Conservation (phyloP, 371 early-diverging fungal species). For the Syncephalis plumigaleata region DNA sequence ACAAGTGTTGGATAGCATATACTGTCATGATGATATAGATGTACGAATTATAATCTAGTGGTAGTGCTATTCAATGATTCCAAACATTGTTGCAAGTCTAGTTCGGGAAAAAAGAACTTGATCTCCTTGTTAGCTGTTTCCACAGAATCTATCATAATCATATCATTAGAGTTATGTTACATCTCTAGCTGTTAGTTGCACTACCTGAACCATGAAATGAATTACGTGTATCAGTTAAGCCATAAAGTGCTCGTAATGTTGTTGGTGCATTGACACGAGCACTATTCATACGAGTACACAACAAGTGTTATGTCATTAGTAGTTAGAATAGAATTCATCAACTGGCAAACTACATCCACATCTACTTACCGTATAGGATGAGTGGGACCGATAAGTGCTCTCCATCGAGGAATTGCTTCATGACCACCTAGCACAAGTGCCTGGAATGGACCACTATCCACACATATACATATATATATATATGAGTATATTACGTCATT, state of each 20-base stretch:
- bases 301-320: not conserved
- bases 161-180: not conserved
- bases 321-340: not conserved
- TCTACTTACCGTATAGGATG: conserved; percentile 35
- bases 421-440: conserved; percentile 33
- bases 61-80: too few species aligned
- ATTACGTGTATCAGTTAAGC: conserved; percentile 66
- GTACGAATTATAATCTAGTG: too few species aligned
- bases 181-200: not conserved
- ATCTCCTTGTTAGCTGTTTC: conserved; percentile 34
- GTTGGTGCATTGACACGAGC: conserved; percentile 37
- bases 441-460: conserved; percentile 32
- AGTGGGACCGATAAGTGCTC: conserved; percentile 43
- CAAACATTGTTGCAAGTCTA: conserved; percentile 13
- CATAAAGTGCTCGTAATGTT: conserved; percentile 50
- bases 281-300: conserved; percentile 11
- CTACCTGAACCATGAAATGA: conserved; percentile 65
- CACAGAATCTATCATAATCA: conserved; percentile 23
- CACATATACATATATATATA: not conserved
- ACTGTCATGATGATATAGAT: too few species aligned
- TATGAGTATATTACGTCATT: not conserved
- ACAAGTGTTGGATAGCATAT: too few species aligned
- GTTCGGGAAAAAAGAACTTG: conserved; percentile 34
- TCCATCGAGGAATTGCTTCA: conserved; percentile 41
- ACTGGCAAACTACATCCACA: conserved; percentile 1